Percentiles rank a stretch among this genome's conserved stretches.
Evolutionary conservation across 1,139 yeast species (phyloP).

Genomic region (Yamadazyma mexicana): DNA sequence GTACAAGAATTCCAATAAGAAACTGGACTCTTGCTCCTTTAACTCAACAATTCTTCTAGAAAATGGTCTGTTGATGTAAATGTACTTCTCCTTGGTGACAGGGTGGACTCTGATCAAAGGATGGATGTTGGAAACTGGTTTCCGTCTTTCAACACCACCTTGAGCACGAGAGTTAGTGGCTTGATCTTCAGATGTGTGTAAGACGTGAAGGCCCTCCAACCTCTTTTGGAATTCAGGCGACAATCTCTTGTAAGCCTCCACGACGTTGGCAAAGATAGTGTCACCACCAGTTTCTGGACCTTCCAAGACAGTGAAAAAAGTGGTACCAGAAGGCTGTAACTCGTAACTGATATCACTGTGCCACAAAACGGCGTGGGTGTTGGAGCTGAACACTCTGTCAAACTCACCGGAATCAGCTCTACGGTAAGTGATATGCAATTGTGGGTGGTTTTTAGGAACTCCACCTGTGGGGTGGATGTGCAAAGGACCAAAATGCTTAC

Average conservation of each 20-base stretch:
- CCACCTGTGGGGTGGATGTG: slow-evolving; percentile 76
- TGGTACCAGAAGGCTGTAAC: slow-evolving; percentile 64
- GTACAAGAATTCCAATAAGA: slow-evolving; percentile 52
- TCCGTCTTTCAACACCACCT: slow-evolving; percentile 66
- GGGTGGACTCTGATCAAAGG: slow-evolving; percentile 73
- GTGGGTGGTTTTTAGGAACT: slow-evolving; percentile 56
- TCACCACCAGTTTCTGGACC: slow-evolving; percentile 72
- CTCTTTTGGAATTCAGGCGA: slow-evolving; percentile 60
- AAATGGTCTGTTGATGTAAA: slow-evolving; percentile 62
- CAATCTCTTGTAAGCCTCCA: slow-evolving; percentile 62
- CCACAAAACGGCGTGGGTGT: slow-evolving; percentile 45
- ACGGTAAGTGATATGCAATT: slow-evolving; percentile 61
- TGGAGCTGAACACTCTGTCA: slow-evolving; percentile 32
- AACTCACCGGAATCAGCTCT: slow-evolving; percentile 41
- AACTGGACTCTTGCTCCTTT: slow-evolving; percentile 63
- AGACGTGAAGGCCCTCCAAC: slow-evolving; percentile 55
- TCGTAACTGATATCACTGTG: slow-evolving; percentile 72
- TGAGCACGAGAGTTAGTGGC: slow-evolving; percentile 52
- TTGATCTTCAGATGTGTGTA: slow-evolving; percentile 71
- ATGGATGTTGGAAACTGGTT: slow-evolving; percentile 58
- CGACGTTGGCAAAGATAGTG: slow-evolving; percentile 60
- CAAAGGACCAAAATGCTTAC: slow-evolving; percentile 63
- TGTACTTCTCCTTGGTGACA: slow-evolving; percentile 59
- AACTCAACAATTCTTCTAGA: slow-evolving; percentile 63
- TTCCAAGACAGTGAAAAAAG: slow-evolving; percentile 57